A percentile compares a stretch with the other conserved stretches of the same genome.
phyloP scores from a whole-genome alignment of 75 land plant species.

The Cupressus sempervirens region DNA sequence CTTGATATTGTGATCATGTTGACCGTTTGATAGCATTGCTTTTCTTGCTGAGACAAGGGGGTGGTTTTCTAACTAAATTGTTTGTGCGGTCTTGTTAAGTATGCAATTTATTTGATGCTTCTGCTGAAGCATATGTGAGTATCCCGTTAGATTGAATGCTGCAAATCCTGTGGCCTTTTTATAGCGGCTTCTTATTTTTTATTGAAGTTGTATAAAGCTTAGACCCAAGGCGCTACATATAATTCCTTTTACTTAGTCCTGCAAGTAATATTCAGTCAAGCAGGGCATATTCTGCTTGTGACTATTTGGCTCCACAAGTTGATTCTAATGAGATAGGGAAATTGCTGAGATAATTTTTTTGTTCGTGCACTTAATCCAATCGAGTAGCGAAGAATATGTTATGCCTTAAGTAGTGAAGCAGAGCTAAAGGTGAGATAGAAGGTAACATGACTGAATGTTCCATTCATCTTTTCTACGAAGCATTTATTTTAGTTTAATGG shows the following conservation, averaged over 20 bases:
- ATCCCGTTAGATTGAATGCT: background rate
- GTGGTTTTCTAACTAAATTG: background rate
- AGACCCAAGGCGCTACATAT: background rate
- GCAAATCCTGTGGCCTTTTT: background rate
- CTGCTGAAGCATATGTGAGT: background rate
- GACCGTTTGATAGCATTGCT: background rate
- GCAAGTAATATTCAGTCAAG: background rate
- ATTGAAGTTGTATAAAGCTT: background rate
- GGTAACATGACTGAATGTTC: background rate
- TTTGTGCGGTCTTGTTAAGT: background rate
- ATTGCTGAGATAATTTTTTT: background rate
- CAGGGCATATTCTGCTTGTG: background rate
- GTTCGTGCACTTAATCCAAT: background rate
- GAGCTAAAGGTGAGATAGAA: background rate
- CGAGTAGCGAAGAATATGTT: background rate
- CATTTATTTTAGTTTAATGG: background rate
- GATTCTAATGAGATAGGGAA: background rate
- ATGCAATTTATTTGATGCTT: background rate
- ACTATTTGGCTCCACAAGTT: background rate
- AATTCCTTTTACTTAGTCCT: background rate
- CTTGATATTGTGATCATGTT: background rate
- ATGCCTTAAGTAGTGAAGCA: background rate
- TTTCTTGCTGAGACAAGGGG: background rate
- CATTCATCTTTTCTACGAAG: background rate
- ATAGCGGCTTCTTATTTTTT: background rate